These are phyloP conservation scores for Spergularia azorica DNA, from an alignment of 179 eudicot genomes.

Conservation along the genomic window DNA sequence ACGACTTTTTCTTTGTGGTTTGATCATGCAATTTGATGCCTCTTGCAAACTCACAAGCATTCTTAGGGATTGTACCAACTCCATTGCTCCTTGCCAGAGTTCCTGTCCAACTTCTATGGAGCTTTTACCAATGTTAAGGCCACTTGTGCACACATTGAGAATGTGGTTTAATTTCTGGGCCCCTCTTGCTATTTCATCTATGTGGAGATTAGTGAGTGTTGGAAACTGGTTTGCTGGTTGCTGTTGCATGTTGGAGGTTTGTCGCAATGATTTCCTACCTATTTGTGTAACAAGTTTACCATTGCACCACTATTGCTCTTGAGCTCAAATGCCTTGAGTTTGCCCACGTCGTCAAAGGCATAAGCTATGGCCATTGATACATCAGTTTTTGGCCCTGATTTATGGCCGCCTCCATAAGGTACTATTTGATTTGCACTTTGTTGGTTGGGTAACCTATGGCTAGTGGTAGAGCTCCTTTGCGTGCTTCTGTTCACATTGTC, in stretches of 20 bases:
- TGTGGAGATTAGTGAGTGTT: constrained; percentile 55
- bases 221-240: constrained; percentile 54
- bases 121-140: constrained; percentile 43
- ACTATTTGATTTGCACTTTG: constrained; percentile 60
- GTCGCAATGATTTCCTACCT: constrained; percentile 49
- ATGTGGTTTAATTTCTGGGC: constrained; percentile 76
- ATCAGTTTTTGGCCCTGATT: constrained; percentile 40
- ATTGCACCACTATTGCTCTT: constrained; percentile 47
- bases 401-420: constrained; percentile 50
- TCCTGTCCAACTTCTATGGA: constrained; percentile 73
- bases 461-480: constrained; percentile 34
- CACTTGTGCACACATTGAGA: constrained; percentile 60
- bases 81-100: constrained; percentile 76
- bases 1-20: constrained; percentile 46
- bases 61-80: constrained; percentile 75
- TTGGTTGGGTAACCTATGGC: constrained; percentile 31
- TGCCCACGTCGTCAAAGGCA: constrained; percentile 62
- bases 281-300: constrained; percentile 57
- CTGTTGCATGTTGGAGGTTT: constrained; percentile 26
- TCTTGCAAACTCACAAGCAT: constrained; percentile 90
- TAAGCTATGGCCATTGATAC: constrained; percentile 70
- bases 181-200: constrained; percentile 82
- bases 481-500: constrained; percentile 38
- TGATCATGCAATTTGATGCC: constrained; percentile 48
- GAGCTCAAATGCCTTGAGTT: constrained; percentile 41